These are phyloP conservation scores for Coemansia guatemalensis DNA, from an alignment of 192 early-diverging fungal species.

Conservation along the genomic window DNA sequence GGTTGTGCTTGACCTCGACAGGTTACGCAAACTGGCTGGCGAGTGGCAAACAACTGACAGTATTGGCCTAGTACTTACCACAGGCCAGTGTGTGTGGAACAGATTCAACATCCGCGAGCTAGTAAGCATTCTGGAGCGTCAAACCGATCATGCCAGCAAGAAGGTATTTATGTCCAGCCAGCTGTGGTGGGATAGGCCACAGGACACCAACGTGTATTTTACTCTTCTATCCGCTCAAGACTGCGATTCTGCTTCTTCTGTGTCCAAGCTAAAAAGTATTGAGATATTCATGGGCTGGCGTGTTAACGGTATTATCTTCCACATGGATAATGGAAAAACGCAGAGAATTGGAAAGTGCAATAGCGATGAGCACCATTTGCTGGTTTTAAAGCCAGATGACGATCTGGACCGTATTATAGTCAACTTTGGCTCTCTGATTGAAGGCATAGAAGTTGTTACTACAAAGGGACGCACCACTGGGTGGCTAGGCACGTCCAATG, in stretches of 20 bases:
- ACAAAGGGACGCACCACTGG: conserved; percentile 47
- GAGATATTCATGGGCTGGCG: conserved; percentile 51
- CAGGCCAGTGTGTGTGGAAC: conserved; percentile 24
- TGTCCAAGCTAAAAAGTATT: conserved; percentile 19
- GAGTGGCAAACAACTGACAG: conserved; percentile 27
- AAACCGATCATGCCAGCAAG: conserved; percentile 17
- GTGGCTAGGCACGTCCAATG: conserved; percentile 61
- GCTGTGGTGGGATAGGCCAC: conserved; percentile 44
- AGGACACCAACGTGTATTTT: conserved; percentile 6
- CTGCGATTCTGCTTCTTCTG: conserved; percentile 19
- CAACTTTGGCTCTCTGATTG: conserved; percentile 58
- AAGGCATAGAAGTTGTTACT: conserved; percentile 60
- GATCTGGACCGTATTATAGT: conserved; percentile 51
- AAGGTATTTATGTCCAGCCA: conserved; percentile 23
- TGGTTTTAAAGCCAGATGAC: conserved; percentile 51
- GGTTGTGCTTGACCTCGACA: conserved; percentile 10
- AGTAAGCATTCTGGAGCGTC: conserved; percentile 2
- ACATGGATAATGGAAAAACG: conserved; percentile 48
- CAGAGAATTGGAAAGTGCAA: conserved; percentile 44
- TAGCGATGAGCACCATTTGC: conserved; percentile 32
- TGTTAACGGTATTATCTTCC: conserved; percentile 57
- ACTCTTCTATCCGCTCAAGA: conserved; percentile 10
- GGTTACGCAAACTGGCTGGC: conserved; percentile 27
- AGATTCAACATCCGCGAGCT: conserved; percentile 15
- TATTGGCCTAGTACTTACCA: conserved; percentile 35